Conservation (phyloP, 1,284 basidiomycete genomes). For the Bjerkandera adusta region DNA sequence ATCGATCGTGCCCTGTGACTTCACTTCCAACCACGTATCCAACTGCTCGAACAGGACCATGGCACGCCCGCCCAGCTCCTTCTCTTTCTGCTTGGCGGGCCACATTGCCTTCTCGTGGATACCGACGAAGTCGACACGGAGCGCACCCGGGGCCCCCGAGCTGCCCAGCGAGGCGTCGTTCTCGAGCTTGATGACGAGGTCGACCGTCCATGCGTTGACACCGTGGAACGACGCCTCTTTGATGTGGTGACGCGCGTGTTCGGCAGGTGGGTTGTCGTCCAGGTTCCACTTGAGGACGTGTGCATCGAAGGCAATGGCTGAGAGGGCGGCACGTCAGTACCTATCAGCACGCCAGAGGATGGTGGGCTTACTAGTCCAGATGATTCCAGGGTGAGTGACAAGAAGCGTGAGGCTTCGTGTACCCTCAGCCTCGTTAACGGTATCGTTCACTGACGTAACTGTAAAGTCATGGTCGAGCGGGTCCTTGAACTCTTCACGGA, state of each 20-base stretch:
- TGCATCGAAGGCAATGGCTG: constrained; percentile 89
- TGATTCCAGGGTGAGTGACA: constrained; percentile 81
- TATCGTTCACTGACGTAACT: constrained; percentile 61
- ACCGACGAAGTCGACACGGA: constrained; percentile 67
- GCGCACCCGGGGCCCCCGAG: constrained; percentile 18
- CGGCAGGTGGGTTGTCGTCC: constrained; percentile 71
- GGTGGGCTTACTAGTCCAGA: constrained; percentile 74
- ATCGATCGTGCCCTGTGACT: constrained; percentile 60
- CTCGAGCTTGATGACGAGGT: constrained; percentile 65
- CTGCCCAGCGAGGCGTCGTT: constrained; percentile 8
- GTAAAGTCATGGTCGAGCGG: constrained; percentile 53
- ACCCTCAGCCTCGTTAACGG: constrained; percentile 52
- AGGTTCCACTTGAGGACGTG: constrained; percentile 88
- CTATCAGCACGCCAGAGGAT: neutral
- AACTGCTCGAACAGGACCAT: constrained; percentile 67
- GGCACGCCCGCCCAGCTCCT: constrained; percentile 49
- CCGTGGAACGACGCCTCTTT: constrained; percentile 88
- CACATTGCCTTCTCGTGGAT: constrained; percentile 77
- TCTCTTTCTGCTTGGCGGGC: constrained; percentile 66
- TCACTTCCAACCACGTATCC: constrained; percentile 63
- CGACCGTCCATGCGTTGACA: constrained; percentile 67
- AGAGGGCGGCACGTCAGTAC: neutral
- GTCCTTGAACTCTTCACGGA: constrained; percentile 50
- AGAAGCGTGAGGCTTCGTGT: constrained; percentile 72
- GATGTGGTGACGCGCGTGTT: constrained; percentile 83